Conservation (phyloP, 208 protist genomes). For the Herpetomonas samuelpessoai region DNA sequence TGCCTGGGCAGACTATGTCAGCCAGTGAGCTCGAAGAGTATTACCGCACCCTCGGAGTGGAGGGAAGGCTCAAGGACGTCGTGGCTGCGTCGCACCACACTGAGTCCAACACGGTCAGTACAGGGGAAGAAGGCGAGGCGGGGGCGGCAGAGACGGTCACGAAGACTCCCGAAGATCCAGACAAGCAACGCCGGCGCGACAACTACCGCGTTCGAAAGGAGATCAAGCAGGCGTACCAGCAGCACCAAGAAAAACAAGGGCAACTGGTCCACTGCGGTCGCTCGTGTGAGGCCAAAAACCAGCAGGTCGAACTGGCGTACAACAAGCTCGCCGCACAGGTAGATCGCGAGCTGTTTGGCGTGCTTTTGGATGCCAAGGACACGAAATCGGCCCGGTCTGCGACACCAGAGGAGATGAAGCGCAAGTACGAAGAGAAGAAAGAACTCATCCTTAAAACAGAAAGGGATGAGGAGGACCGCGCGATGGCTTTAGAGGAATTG, state of each 20-base stretch:
- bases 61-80: constrained; percentile 33
- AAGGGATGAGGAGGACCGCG: constrained; percentile 66
- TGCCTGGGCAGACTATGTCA: constrained; percentile 12
- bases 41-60: constrained; percentile 69
- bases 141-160: neutral
- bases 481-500: constrained; percentile 81
- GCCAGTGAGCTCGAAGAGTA: constrained; percentile 58
- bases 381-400: constrained; percentile 59
- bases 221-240: constrained; percentile 57
- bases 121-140: neutral
- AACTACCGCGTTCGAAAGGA: constrained; percentile 78
- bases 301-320: constrained; percentile 81
- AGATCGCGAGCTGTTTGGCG: constrained; percentile 79
- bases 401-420: constrained; percentile 48
- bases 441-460: constrained; percentile 52
- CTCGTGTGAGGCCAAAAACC: constrained; percentile 65
- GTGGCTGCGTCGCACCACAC: neutral
- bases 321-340: constrained; percentile 77
- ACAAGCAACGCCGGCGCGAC: constrained; percentile 68
- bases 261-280: constrained; percentile 81
- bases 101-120: too few relatives aligned
- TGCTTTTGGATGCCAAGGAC: constrained; percentile 77
- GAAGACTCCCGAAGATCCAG: constrained; percentile 21
- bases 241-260: constrained; percentile 62
- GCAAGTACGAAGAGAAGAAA: constrained; percentile 77